A percentile compares a stretch with the other conserved stretches of the same genome.
Conservation (phyloP, 2,329 filamentous ascomycete genomes). For the Xylaria sp. region DNA sequence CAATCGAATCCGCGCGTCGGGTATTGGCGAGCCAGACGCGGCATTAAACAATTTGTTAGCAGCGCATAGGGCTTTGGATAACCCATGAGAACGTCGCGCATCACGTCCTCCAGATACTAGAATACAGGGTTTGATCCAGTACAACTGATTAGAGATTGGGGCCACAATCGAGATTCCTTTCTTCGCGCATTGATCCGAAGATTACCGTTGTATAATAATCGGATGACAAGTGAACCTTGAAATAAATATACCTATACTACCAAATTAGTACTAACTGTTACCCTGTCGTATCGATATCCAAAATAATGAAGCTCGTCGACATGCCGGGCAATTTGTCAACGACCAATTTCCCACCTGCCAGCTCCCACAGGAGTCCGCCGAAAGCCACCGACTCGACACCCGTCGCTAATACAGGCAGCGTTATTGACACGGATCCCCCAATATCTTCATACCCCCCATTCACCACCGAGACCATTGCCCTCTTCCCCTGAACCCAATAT, state of each 20-base stretch:
- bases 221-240: too few relatives aligned
- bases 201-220: background rate
- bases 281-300: constrained; percentile 39
- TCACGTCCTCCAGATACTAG: too few relatives aligned
- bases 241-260: background rate
- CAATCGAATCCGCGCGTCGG: constrained; percentile 31
- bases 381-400: constrained; percentile 43
- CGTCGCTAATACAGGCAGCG: constrained; percentile 35
- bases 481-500: constrained; percentile 49
- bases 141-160: too few relatives aligned
- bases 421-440: constrained; percentile 31
- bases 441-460: constrained; percentile 48
- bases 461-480: constrained; percentile 54
- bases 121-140: too few relatives aligned
- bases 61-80: too few relatives aligned
- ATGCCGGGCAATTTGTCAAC: constrained; percentile 48
- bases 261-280: background rate
- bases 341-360: constrained; percentile 41
- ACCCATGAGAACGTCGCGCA: too few relatives aligned
- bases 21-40: background rate
- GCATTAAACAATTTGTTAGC: too few relatives aligned
- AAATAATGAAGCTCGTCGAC: constrained; percentile 50
- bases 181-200: too few relatives aligned
- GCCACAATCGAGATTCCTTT: too few relatives aligned
- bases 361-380: constrained; percentile 44